Conservation (phyloP, 371 early-diverging fungal genomes). For the Apophysomyces elegans region DNA sequence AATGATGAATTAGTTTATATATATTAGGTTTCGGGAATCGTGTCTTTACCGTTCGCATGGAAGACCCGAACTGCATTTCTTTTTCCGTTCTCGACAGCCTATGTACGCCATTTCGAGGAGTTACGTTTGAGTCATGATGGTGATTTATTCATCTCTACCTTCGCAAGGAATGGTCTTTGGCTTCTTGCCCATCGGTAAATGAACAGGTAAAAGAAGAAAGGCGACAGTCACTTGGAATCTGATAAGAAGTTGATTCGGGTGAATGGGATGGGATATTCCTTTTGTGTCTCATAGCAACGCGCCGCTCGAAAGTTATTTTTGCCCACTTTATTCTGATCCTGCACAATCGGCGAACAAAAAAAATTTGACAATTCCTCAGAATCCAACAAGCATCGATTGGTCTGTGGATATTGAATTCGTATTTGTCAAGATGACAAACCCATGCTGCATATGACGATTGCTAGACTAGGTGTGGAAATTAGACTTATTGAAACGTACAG, state of each 20-base stretch:
- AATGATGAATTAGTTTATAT: neutral
- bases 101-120: neutral
- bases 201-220: neutral
- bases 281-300: neutral
- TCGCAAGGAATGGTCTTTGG: conserved; percentile 45
- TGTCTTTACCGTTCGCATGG: conserved; percentile 48
- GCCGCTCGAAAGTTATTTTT: too few relatives aligned
- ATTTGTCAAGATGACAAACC: too few relatives aligned
- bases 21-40: neutral
- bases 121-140: neutral
- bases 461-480: too few relatives aligned
- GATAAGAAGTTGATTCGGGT: neutral
- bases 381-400: too few relatives aligned
- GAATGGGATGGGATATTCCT: too few relatives aligned
- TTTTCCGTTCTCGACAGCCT: conserved; percentile 54
- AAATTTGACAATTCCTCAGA: too few relatives aligned
- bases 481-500: too few relatives aligned
- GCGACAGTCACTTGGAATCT: conserved; percentile 5
- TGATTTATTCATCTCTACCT: conserved; percentile 25
- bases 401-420: too few relatives aligned
- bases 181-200: conserved; percentile 21
- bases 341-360: too few relatives aligned
- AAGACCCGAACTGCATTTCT: conserved; percentile 44
- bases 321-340: too few relatives aligned
- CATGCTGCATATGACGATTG: too few relatives aligned